Evolutionary conservation across 306 rosid species (phyloP), one percentile per base, ranked within the genome.

Genomic region (Corylus avellana): DNA sequence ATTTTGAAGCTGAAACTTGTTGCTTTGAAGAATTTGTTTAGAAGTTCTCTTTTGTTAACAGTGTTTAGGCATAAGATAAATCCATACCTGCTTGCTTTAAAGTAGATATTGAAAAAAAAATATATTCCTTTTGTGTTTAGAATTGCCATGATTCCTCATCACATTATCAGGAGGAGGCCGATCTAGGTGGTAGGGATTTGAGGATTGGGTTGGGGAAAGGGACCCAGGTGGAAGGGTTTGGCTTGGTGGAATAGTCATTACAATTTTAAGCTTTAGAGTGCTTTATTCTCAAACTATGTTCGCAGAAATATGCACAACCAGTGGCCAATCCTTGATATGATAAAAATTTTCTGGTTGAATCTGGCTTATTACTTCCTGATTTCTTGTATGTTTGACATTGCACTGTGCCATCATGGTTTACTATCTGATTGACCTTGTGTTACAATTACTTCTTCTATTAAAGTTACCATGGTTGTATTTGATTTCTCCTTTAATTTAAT

Each of bases 401-500:
- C 61, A 16, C 67, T 48, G 64, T 47, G 70, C 53, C 25, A 10
- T 75, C 2, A n/a, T 5, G 39, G 47, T 37, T 62, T 66, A 32
- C 58, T 44, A 47, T 14, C 59, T 44, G 22, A 32, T 72, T 72
- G 67, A 55, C 46, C 35, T 61, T 20, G 17, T 63, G 57, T 50
- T 49, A 59, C 27, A 53, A 20, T 68, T 58, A 58, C 58, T n/a
- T 6, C 25, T 25, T 39, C 48, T 27, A 17, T 25, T 32, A 44
- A 56, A 56, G 55, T 71, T 54, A 35, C 29, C 32, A 66, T 66
- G 47, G 50, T 14, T 76, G 3, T 39, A 10, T 8, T 51, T 16
- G 27, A 22, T 18, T 70, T 54, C 27, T 8, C 32, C 7, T 61
- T 78, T 44, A 53, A 46, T 73, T 56, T 81, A 80, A 81, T 79